Conservation (phyloP, 768 basidiomycete species). For the Leccinum longicurvipes region DNA sequence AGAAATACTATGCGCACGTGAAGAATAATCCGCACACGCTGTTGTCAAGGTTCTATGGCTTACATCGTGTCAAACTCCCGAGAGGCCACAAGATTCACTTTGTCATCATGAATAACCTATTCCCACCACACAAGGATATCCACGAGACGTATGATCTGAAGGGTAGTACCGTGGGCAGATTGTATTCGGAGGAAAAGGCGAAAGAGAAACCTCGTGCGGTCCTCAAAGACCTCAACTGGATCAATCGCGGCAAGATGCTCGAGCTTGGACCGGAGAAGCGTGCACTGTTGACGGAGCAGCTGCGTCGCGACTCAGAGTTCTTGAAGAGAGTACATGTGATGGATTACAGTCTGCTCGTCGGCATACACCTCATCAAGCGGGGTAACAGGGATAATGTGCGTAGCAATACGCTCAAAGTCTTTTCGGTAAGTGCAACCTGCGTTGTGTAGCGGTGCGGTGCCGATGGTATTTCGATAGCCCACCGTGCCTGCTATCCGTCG, state of each 20-base stretch:
- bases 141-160: slow-evolving; percentile 99
- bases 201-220: slow-evolving; percentile 80
- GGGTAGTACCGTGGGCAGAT: slow-evolving; percentile 86
- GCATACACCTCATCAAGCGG: slow-evolving; percentile 86
- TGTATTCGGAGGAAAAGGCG: slow-evolving; percentile 81
- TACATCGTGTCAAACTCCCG: slow-evolving; percentile 96
- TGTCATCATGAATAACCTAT: slow-evolving; percentile 99
- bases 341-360: slow-evolving; percentile 95
- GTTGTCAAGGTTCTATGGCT: slow-evolving; percentile 91
- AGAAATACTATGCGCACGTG: slow-evolving; percentile 81
- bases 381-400: slow-evolving; percentile 93
- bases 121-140: slow-evolving; percentile 94
- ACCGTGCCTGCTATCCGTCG: slow-evolving; percentile 62
- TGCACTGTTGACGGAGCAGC: slow-evolving; percentile 86
- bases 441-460: neutral
- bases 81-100: slow-evolving; percentile 95
- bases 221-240: slow-evolving; percentile 97
- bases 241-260: slow-evolving; percentile 68
- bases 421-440: slow-evolving; percentile 60
- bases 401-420: slow-evolving; percentile 87
- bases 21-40: slow-evolving; percentile 90
- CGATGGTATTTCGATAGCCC: slow-evolving; percentile 44
- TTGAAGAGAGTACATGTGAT: slow-evolving; percentile 82
- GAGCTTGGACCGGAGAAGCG: slow-evolving; percentile 97
- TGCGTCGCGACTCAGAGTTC: slow-evolving; percentile 83